Conservation (phyloP, 768 basidiomycete genomes). For the Lactarius akahatsu region DNA sequence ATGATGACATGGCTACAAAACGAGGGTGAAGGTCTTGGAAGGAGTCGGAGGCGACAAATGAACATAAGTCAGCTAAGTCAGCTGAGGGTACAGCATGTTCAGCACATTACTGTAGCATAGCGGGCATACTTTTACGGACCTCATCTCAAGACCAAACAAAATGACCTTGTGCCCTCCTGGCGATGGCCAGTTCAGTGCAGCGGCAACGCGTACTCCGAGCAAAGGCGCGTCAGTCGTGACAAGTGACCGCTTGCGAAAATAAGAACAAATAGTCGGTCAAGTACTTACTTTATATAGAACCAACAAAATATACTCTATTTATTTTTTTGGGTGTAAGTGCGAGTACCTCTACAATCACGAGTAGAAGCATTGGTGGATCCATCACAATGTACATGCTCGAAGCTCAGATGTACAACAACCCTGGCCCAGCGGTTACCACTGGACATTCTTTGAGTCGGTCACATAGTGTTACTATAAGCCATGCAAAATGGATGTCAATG, state of each 20-base stretch:
- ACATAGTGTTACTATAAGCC: no score
- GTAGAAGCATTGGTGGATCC: neutral
- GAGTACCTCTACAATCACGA: no score
- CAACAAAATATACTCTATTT: no score
- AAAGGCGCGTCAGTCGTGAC: neutral
- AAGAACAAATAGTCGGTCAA: conserved; percentile 19
- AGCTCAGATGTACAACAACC: neutral
- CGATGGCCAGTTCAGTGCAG: conserved; percentile 14
- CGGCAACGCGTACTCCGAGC: conserved; percentile 13
- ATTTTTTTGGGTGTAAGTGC: no score
- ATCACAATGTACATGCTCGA: neutral
- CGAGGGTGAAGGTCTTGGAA: conserved; percentile 40
- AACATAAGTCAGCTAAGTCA: conserved; percentile 67
- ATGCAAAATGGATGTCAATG: neutral
- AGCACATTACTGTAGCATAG: conserved; percentile 10
- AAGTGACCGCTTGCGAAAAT: conserved; percentile 8
- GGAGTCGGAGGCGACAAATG: conserved; percentile 62
- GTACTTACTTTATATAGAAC: no score
- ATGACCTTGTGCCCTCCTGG: conserved; percentile 17
- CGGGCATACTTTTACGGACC: conserved; percentile 40
- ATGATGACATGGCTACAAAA: conserved; percentile 18
- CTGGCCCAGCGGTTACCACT: no score
- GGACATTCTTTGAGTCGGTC: neutral
- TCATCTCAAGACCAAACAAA: conserved; percentile 46
- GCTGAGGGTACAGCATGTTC: conserved; percentile 32